These are phyloP conservation scores for Salvia miltiorrhiza DNA, from an alignment of 257 asterid species.

Conservation along the genomic window DNA sequence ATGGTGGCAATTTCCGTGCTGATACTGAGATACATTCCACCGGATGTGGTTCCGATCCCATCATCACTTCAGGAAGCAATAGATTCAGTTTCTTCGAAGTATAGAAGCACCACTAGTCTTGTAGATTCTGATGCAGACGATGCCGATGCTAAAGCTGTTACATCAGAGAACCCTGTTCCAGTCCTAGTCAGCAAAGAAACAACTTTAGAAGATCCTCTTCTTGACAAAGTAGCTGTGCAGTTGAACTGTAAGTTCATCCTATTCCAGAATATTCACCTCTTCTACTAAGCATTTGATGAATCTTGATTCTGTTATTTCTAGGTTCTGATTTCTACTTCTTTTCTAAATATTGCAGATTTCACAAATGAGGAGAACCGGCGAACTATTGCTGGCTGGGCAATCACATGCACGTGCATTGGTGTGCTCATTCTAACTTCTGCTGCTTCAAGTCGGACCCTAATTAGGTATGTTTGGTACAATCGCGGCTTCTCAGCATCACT, in stretches of 20 bases:
- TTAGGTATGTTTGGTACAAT: constrained; percentile 42
- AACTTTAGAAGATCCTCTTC: constrained; percentile 39
- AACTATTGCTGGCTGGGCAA: constrained; percentile 92
- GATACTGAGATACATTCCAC: too few relatives aligned
- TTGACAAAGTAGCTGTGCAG: constrained; percentile 52
- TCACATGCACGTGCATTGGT: constrained; percentile 65
- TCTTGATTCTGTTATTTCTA: background rate
- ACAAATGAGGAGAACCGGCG: constrained; percentile 52
- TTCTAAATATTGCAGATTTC: constrained; percentile 36
- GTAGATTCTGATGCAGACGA: constrained; percentile 31
- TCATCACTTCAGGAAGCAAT: constrained; percentile 82
- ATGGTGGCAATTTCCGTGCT: too few relatives aligned
- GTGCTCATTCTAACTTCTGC: constrained; percentile 64
- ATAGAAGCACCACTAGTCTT: constrained; percentile 31
- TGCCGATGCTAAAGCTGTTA: constrained; percentile 21
- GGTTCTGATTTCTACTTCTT: background rate
- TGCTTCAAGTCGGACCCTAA: constrained; percentile 64
- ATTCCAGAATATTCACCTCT: background rate
- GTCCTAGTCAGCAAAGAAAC: constrained; percentile 39
- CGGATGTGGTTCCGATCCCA: constrained; percentile 87
- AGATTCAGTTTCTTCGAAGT: constrained; percentile 64
- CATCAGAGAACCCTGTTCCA: constrained; percentile 36
- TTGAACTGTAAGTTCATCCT: constrained; percentile 47
- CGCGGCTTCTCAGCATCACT: background rate
- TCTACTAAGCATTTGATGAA: background rate